Evolutionary conservation across 2,329 filamentous ascomycete species (phyloP), one percentile per base, ranked within the genome.

Genomic region (Aspergillus flavus): DNA sequence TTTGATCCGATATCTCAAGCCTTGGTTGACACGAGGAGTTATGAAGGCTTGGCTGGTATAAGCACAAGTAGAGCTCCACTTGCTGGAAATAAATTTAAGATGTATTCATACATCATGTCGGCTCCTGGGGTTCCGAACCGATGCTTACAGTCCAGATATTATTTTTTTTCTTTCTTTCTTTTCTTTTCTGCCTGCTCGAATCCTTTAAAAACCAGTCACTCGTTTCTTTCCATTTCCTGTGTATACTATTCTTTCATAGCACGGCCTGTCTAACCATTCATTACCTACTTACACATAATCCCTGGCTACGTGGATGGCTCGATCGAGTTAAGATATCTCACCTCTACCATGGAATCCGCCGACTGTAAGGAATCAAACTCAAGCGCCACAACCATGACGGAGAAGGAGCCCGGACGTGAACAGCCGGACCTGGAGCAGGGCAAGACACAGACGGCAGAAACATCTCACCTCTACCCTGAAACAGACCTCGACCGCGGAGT

Each of bases 401-500:
- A 46, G 43, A 46, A 46, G n/a, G 10, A 12, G 16, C 16, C 48
- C 6, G 48, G 6, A 28, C 1, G 1, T 23, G 16, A 52, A 28
- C 48, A 52, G 28, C 48, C 48, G 6, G 48, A 52, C 48, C 48
- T 32, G 6, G 48, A 52, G 48, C 23, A 52, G 14, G 48, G 48
- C 48, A 26, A 52, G 23, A 28, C 16, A 10, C 23, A 52, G 23
- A 32, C 16, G 43, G 12, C 41, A 39, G 30, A 34, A 46, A 3
- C 19, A 34, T n/a, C 16, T n/a, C 39, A 46, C 19, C 21, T 61
- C 9, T 63, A 76, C n/a, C 86, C 85, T 0, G 66, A 82, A 32
- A 82, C 80, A 21, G 80, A 88, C 66, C 81, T 89, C 23, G 79
- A 79, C 59, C 76, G 75, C 1, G 83, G 83, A n/a, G 71, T 88